Conservation (phyloP, 169 alveolate genomes). For the Eimeria falciformis region DNA sequence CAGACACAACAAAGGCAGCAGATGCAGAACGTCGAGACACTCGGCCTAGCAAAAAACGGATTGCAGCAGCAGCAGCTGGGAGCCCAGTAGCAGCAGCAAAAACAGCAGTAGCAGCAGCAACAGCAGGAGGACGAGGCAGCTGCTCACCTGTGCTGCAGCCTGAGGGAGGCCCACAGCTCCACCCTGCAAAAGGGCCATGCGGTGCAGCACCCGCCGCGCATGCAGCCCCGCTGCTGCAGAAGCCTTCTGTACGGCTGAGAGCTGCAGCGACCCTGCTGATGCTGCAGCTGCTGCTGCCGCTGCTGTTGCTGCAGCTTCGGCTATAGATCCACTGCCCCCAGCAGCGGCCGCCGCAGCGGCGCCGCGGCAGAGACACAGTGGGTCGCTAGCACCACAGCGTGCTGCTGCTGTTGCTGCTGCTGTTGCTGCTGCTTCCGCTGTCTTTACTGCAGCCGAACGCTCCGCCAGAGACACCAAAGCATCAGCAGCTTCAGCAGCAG, state of each 20-base stretch:
- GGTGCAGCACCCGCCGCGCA: conserved; percentile 68
- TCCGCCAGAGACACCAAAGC: neutral
- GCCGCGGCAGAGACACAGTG: neutral
- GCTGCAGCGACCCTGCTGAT: conserved; percentile 41
- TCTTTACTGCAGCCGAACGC: neutral
- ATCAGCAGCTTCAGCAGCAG: neutral
- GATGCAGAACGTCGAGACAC: too few species aligned
- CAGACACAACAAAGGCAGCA: conserved; percentile 22
- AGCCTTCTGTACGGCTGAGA: conserved; percentile 13
- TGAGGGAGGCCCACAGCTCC: conserved; percentile 26
- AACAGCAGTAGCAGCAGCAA: conserved; percentile 10
- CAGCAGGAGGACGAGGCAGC: neutral
- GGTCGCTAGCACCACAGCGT: neutral
- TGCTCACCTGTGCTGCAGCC: conserved; percentile 50
- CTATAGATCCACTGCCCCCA: conserved; percentile 35
- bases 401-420: conserved; percentile 64
- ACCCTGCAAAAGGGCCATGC: neutral
- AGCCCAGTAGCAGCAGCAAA: neutral
- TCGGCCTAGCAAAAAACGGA: too few species aligned
- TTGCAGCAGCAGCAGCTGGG: neutral
- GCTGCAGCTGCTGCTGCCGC: conserved; percentile 49
- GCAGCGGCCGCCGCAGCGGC: conserved; percentile 41
- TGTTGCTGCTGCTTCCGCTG: conserved; percentile 46
- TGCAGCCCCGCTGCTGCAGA: conserved; percentile 51
- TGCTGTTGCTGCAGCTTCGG: conserved; percentile 58